These are phyloP conservation scores for Colletotrichum agaves DNA, from an alignment of 2,329 filamentous ascomycete genomes.

Conservation along the genomic window DNA sequence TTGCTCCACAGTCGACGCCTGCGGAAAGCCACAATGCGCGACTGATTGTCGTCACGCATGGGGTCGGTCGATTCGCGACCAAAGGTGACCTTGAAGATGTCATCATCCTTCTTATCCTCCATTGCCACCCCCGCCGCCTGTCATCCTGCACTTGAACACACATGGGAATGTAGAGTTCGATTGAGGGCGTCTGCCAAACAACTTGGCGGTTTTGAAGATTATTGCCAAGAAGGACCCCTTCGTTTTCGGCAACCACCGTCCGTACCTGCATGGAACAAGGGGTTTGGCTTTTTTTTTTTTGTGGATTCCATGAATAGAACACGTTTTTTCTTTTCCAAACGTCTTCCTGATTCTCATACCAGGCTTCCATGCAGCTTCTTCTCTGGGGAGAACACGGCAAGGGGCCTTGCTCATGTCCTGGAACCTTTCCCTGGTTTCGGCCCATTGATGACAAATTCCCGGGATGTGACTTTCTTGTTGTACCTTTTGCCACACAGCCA, in stretches of 20 bases:
- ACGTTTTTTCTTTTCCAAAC: background rate
- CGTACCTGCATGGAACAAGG: slow-evolving; percentile 23
- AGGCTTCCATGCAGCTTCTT: slow-evolving; percentile 31
- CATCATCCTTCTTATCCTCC: too few species aligned
- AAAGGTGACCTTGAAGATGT: too few species aligned
- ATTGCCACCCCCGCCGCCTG: too few species aligned
- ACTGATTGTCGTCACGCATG: slow-evolving; percentile 16
- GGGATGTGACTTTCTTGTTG: too few species aligned
- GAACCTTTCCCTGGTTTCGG: background rate
- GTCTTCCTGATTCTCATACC: background rate
- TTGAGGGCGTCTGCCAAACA: too few species aligned
- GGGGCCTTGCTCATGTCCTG: background rate
- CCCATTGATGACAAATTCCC: background rate
- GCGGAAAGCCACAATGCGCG: background rate
- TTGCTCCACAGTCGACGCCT: slow-evolving; percentile 4
- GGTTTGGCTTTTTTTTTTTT: background rate
- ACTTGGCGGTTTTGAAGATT: background rate
- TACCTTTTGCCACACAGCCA: too few species aligned
- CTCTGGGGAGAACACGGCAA: slow-evolving; percentile 16
- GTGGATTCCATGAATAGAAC: slow-evolving; percentile 23
- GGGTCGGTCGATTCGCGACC: too few species aligned
- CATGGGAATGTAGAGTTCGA: too few species aligned
- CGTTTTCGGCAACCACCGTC: slow-evolving; percentile 11
- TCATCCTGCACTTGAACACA: too few species aligned
- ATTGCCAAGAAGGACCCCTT: slow-evolving; percentile 5